Evolutionary conservation across 129 eudicot species (phyloP).

Genomic region (Gnaphalium uliginosum): DNA sequence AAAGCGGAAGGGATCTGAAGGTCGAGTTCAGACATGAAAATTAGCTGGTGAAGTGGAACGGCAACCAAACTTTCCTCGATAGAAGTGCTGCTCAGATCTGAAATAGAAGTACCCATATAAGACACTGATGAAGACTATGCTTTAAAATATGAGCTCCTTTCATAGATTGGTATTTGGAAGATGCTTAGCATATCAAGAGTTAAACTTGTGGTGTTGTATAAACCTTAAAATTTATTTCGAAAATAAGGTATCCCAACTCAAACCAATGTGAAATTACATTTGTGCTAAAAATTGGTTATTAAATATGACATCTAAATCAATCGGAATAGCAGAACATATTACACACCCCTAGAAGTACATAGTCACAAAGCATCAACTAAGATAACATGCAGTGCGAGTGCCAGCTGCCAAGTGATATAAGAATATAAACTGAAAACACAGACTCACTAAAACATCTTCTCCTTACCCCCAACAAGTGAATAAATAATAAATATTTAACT

Average conservation of each 20-base stretch:
- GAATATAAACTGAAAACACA: not conserved
- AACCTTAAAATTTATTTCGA: not conserved
- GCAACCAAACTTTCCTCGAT: constrained; percentile 17
- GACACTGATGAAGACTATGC: not conserved
- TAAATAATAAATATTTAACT: not conserved
- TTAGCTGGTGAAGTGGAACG: constrained; percentile 34
- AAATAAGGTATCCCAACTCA: not conserved
- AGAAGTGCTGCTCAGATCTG: constrained; percentile 60
- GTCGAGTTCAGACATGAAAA: constrained; percentile 97
- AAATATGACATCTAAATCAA: not conserved
- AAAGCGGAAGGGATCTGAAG: constrained; percentile 77
- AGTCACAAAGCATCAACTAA: not conserved
- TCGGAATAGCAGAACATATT: not conserved
- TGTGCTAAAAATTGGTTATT: not conserved
- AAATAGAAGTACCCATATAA: not conserved
- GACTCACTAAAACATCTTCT: constrained; percentile 3
- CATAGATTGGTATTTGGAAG: not conserved
- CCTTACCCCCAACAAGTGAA: not conserved
- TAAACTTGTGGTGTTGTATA: not conserved
- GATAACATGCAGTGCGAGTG: not conserved
- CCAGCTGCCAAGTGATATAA: not conserved
- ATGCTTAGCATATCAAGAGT: not conserved
- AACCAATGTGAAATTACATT: constrained; percentile 1
- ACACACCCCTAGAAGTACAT: not conserved
- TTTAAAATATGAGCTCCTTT: not conserved